phyloP scores from a whole-genome alignment of 2,329 filamentous ascomycete species.

The Fusarium ambrosium region DNA sequence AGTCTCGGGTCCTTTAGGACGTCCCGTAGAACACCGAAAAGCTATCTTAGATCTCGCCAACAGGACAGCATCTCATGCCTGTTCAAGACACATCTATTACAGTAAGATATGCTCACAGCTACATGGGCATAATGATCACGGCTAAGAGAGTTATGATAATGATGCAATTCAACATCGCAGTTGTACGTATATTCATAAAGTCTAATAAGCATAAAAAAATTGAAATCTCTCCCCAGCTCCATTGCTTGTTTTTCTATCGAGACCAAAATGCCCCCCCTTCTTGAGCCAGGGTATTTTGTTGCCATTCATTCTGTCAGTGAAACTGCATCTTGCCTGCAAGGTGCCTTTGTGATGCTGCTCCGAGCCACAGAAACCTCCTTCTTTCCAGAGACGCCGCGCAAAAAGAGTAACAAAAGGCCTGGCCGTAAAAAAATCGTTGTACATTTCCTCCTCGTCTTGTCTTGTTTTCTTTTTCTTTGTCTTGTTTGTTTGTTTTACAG shows the following conservation, averaged over 20 bases:
- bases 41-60: background rate
- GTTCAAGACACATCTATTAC: too few species aligned
- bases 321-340: constrained; percentile 41
- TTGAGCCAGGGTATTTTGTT: constrained; percentile 25
- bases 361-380: constrained; percentile 3
- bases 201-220: constrained; percentile 22
- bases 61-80: background rate
- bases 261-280: constrained; percentile 2
- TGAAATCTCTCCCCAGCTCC: constrained; percentile 1
- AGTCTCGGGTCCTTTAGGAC: background rate
- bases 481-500: constrained; percentile 60
- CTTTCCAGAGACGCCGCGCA: constrained; percentile 23
- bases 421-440: constrained; percentile 8
- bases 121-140: background rate
- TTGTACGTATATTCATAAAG: constrained; percentile 23
- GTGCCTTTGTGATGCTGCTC: constrained; percentile 19
- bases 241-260: constrained; percentile 12
- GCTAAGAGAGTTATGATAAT: background rate
- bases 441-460: background rate
- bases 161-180: background rate
- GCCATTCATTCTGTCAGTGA: constrained; percentile 10
- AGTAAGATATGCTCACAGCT: background rate
- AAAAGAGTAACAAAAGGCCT: constrained; percentile 10
- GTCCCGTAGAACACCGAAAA: background rate
- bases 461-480: background rate